These are phyloP conservation scores for Trichomonascaceae sp. DNA, from an alignment of 1,139 yeast genomes.

Conservation along the genomic window DNA sequence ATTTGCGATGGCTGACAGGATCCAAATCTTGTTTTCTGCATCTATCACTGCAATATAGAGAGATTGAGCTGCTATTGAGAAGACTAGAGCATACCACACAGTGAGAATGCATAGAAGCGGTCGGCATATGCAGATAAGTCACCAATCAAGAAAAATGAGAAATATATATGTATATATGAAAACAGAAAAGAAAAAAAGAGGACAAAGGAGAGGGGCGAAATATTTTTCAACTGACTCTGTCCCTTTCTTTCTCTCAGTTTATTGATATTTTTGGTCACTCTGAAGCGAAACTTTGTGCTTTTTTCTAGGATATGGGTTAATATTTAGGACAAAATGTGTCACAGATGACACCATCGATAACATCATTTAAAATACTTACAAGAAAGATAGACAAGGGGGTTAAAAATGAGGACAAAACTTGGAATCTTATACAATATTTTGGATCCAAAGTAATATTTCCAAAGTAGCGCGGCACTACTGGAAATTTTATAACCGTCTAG, in stretches of 20 bases:
- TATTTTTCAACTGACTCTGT: not conserved
- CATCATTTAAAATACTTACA: not conserved
- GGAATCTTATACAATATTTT: not conserved
- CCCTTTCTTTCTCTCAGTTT: not conserved
- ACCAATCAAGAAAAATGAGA: not conserved
- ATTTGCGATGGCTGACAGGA: conserved; percentile 6
- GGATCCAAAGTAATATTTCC: too few relatives aligned
- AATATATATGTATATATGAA: not conserved
- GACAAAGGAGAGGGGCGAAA: not conserved
- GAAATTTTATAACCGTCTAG: not conserved
- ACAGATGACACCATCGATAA: not conserved
- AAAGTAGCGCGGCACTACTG: not conserved
- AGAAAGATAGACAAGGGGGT: not conserved
- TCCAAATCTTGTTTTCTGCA: conserved; percentile 24
- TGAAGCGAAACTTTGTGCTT: not conserved
- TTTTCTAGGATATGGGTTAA: not conserved
- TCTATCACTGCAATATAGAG: conserved; percentile 29
- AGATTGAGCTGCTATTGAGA: conserved; percentile 1
- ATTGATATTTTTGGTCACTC: not conserved
- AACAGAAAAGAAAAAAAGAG: not conserved
- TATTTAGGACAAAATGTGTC: not conserved
- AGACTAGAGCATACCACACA: not conserved
- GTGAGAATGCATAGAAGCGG: not conserved
- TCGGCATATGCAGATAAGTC: not conserved
- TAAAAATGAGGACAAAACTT: not conserved